Evolutionary conservation across 2,329 filamentous ascomycete genomes (phyloP), one percentile per base, ranked within the genome.

Genomic region (Alternaria conjuncta): DNA sequence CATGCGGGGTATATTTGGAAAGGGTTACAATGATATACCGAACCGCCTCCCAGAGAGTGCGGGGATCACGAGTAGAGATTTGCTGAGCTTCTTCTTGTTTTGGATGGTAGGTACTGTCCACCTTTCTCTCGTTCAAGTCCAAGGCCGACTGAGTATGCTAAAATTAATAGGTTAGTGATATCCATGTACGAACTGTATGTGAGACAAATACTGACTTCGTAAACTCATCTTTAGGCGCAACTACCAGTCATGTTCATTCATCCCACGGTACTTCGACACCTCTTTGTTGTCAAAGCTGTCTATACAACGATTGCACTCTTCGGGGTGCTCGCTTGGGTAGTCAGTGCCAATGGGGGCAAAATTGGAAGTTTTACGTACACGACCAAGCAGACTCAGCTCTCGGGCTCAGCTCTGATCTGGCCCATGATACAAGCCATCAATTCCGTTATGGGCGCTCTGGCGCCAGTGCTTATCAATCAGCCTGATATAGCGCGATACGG

Each of bases 21-120:
- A 69, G 18, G 59, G 67, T 7, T 72, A 67, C 57, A 50, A 59
- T 12, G 66, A 65, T 13, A 81, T 86, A 62, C 78, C 79, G 15
- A 84, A 86, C 65, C 82, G 82, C 28, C 75, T 86, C 9, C 80
- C 83, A 0, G 75, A 71, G 5, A 79, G 68, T 46, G 78, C 80
- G n/a, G 80, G 81, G n/a, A 77, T 80, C 32, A 80, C 78, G 0
- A 79, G 73, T 6, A 65, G 72, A 28, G 56, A 59, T 20, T 7
- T 59, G 47, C 28, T 53, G 47, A 59, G 70, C 46, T 70, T 73
- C 59, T 71, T 75, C 41, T 59, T 75, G 4, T 74, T 66, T 54
- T 75, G 71, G 68, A 66, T 69, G 43, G 63, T 68, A 30, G 30
- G 66, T 45, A 21, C 2, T 49, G 6, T 47, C 11, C 32, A 41